These are phyloP conservation scores for Mycotypha africana DNA, from an alignment of 371 early-diverging fungal species.

Conservation along the genomic window DNA sequence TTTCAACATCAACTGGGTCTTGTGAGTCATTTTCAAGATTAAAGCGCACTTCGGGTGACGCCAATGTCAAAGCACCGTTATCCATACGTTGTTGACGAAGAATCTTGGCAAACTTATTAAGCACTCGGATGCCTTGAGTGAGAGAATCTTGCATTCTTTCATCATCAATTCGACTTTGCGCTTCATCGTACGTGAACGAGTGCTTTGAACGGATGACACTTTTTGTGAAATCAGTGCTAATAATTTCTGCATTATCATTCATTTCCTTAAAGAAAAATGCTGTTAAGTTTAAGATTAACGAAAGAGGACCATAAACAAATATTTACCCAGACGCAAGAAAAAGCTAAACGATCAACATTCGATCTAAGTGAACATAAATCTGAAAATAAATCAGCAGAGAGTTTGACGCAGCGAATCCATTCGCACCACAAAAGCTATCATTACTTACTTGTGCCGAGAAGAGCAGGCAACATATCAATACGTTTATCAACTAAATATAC, in stretches of 20 bases:
- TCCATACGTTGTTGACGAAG: slow-evolving; percentile 73
- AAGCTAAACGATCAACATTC: slow-evolving; percentile 88
- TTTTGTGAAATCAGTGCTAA: slow-evolving; percentile 73
- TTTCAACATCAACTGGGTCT: slow-evolving; percentile 83
- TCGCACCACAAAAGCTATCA: background rate
- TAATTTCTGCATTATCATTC: slow-evolving; percentile 70
- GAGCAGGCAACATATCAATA: slow-evolving; percentile 95
- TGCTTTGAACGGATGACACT: slow-evolving; percentile 91
- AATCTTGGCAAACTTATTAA: slow-evolving; percentile 88
- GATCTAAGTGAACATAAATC: slow-evolving; percentile 90
- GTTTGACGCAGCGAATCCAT: no score
- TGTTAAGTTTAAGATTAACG: no score
- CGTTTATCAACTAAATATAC: slow-evolving; percentile 94
- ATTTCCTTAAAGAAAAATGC: slow-evolving; percentile 56
- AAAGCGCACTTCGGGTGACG: slow-evolving; percentile 87
- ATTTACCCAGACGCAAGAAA: slow-evolving; percentile 68
- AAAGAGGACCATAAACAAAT: no score
- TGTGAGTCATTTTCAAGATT: slow-evolving; percentile 83
- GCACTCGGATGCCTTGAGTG: slow-evolving; percentile 72
- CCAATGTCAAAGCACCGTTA: slow-evolving; percentile 78
- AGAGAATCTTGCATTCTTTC: slow-evolving; percentile 75
- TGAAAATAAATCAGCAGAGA: no score
- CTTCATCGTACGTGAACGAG: slow-evolving; percentile 97
- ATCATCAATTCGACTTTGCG: slow-evolving; percentile 92
- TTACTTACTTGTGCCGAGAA: slow-evolving; percentile 75